Conservation (phyloP, 768 basidiomycete genomes). For the Cystofilobasidium capitatum region DNA sequence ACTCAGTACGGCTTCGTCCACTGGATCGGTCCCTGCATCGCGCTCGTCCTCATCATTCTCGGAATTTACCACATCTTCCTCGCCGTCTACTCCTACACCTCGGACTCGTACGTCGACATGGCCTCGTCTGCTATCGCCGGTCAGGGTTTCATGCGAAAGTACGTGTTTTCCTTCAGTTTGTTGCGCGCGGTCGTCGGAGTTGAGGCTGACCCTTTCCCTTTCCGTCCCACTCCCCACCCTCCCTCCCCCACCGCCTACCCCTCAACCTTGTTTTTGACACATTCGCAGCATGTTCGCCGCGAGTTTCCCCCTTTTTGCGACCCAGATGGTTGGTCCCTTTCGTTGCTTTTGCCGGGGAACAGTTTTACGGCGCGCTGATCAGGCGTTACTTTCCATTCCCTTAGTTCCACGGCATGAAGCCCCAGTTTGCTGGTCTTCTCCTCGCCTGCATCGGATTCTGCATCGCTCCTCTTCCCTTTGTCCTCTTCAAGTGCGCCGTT, state of each 20-base stretch:
- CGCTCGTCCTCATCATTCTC: conserved; percentile 37
- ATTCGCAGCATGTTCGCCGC: neutral
- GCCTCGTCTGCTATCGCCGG: conserved; percentile 31
- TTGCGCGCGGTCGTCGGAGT: too few relatives aligned
- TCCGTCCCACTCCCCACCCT: too few relatives aligned
- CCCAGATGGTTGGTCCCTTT: conserved; percentile 45
- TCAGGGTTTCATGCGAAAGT: conserved; percentile 31
- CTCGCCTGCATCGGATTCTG: conserved; percentile 15
- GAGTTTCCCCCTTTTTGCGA: conserved; percentile 63
- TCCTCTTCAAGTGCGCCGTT: conserved; percentile 25
- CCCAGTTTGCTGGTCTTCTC: conserved; percentile 19
- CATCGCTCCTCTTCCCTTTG: conserved; percentile 18
- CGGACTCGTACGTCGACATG: conserved; percentile 29
- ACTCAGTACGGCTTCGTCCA: conserved; percentile 46
- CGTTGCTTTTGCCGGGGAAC: neutral
- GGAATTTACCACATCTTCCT: conserved; percentile 54
- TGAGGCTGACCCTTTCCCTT: too few relatives aligned
- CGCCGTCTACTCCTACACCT: neutral
- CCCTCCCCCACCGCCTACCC: neutral
- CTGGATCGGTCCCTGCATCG: conserved; percentile 13
- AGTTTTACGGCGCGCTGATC: neutral
- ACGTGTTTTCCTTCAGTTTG: too few relatives aligned
- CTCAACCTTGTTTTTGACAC: neutral
- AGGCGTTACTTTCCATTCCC: neutral
- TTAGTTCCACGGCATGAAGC: conserved; percentile 12